Evolutionary conservation across 805 yeast genomes (phyloP), one percentile per base, ranked within the genome.

Genomic region (Saturnispora galanensis): DNA sequence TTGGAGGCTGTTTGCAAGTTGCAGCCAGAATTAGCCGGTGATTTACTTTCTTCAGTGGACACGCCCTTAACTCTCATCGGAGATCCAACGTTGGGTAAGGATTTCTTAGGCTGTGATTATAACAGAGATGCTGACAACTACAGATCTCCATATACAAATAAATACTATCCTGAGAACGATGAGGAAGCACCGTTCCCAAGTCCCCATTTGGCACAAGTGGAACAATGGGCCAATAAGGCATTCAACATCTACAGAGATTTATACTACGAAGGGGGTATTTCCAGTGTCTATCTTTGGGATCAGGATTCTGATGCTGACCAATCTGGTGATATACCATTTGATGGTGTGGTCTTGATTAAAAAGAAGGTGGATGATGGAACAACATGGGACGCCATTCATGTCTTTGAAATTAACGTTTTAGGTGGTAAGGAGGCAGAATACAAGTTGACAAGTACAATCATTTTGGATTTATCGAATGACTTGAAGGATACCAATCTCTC

Each of bases 371-470:
- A 68, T 41, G 65, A 77, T 4, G 53, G 56, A 15, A 84, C 89
- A 11, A 68, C 72, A 41, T 90, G 98, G 98, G 96, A 93, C 63
- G 79, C 93, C 44, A 84, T 90, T 51, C 97, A 90, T 62, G 97
- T 90, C 9, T 75, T 93, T 52, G 97, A 90, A 62, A 81, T 81
- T 8, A 63, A 62, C 7, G 70, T 72, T 0, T 69, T 67, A 38
- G 52, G 63, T 6, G 48, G 60, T 3, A 67, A 72, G 15, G 48
- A 56, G 10, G 70, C 74, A 7, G 57, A 58, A 16, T 93, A 90
- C 61, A 79, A 80, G 51, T 66, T 90, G 48, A 90, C 97, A 2
- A 79, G 95, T 1, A 86, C 97, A 0, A 84, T 93, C 34, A 86
- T 93, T 39, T 71, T 90, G 47, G 89, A 84, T 56, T 65, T 93